Evolutionary conservation across 345 rosid species (phyloP), one percentile per base, ranked within the genome.

Genomic region (Salix suchowensis): DNA sequence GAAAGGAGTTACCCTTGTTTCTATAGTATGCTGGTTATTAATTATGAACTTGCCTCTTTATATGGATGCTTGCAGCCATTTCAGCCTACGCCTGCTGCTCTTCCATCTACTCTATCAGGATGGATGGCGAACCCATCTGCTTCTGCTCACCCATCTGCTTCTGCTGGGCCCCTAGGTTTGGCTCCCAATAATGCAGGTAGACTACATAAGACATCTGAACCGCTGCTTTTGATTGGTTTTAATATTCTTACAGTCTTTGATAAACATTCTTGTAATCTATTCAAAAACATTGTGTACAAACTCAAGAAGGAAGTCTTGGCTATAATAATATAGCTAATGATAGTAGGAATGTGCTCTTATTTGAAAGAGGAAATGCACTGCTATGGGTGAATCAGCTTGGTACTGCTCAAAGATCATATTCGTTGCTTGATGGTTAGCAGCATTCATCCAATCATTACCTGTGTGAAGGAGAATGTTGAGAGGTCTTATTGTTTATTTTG

Each of bases 101-200:
- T 93, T 76, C 77, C 94, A 61, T 77, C 92, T 67, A 78, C 92
- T 76, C 88, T 88, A 74, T 85, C 97, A 58, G 94, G 97, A 58
- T 90, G 92, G 97, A 88, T 91, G 97, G 93, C 95, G 39, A 91
- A 84, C 84, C 84, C 93, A 70, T 76, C 91, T 71, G 77, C 91
- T 44, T 89, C 87, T 52, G 88, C 93, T 78, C 92, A 90, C 72
- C 93, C 89, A 7, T 84, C 90, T 42, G 94, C 88, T 75, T 86
- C 94, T 82, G 91, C 86, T 18, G 92, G 91, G 68, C 91, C 93
- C n/a, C 77, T 91, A 32, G 89, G 92, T 76, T 81, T 91, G 81
- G 37, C 85, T 21, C 84, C 94, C 55, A 94, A 85, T 80, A 91
- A 81, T 77, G 79, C 95, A 80, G 97, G 98, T 90, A 78, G 34